Conservation (phyloP, 2,329 filamentous ascomycete species). For the Westerdykella aurantiaca region DNA sequence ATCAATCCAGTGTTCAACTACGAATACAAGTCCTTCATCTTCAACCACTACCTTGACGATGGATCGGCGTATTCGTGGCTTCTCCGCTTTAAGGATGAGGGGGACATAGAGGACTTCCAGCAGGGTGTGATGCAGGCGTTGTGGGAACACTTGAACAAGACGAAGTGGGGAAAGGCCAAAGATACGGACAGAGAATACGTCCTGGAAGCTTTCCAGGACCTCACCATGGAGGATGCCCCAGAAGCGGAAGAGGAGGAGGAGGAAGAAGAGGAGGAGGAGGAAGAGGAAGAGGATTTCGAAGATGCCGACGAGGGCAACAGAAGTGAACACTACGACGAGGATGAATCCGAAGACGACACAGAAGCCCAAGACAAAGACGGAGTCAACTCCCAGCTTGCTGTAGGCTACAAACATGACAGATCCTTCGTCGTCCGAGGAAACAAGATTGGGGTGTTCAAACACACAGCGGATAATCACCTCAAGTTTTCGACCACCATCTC, state of each 20-base stretch:
- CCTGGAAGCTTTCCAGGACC: constrained; percentile 87
- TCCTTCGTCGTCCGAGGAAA: constrained; percentile 96
- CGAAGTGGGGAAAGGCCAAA: constrained; percentile 90
- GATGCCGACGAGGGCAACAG: constrained; percentile 58
- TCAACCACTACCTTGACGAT: constrained; percentile 89
- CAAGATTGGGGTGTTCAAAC: constrained; percentile 98
- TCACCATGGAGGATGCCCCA: constrained; percentile 78
- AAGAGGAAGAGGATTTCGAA: constrained; percentile 58
- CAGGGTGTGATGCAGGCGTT: constrained; percentile 90
- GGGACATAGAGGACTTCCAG: constrained; percentile 78
- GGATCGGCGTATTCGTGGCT: constrained; percentile 94
- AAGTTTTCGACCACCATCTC: constrained; percentile 97
- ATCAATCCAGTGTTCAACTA: constrained; percentile 99
- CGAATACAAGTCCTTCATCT: constrained; percentile 97
- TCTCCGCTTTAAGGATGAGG: constrained; percentile 80
- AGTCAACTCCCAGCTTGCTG: constrained; percentile 86
- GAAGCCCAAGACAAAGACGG: constrained; percentile 64
- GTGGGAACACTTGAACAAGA: constrained; percentile 93
- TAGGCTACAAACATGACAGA: constrained; percentile 93
- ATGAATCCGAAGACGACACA: constrained; percentile 75
- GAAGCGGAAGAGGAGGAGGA: constrained; percentile 53
- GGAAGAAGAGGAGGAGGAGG: constrained; percentile 56
- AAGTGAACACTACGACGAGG: constrained; percentile 68
- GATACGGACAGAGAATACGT: constrained; percentile 92
- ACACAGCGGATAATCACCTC: constrained; percentile 84